Evolutionary conservation across 176 grass and related monocot genomes (phyloP).

Genomic region (Triticum urartu): DNA sequence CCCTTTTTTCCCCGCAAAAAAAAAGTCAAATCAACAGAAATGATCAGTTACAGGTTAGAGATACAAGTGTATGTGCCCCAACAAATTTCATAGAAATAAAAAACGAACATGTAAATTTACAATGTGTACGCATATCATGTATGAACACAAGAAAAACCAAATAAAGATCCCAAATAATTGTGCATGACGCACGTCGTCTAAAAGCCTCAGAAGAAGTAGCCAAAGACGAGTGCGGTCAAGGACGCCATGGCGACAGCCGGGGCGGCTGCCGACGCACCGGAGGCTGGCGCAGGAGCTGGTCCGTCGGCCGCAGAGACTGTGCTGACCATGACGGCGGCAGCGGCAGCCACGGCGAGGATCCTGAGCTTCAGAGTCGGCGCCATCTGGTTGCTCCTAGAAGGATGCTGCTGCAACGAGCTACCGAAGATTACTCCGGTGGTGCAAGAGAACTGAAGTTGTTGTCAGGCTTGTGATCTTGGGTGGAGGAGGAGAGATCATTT

Average conservation of each 20-base stretch:
- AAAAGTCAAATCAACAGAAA: background rate
- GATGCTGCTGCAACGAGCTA: background rate
- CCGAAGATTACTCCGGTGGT: background rate
- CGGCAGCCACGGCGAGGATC: conserved; percentile 18
- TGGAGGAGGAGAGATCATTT: background rate
- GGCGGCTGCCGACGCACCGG: conserved; percentile 20
- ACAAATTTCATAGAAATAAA: background rate
- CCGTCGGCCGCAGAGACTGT: conserved; percentile 18
- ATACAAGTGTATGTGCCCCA: background rate
- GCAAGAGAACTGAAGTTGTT: background rate
- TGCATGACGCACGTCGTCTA: background rate
- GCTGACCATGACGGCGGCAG: background rate
- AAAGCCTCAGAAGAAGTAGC: conserved; percentile 33
- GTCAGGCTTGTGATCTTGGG: background rate
- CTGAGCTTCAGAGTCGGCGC: conserved; percentile 35
- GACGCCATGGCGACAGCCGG: conserved; percentile 36
- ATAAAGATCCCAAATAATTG: background rate
- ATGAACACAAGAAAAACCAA: background rate
- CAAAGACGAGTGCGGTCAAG: conserved; percentile 31
- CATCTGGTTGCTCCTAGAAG: conserved; percentile 1
- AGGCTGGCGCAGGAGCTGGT: conserved; percentile 32
- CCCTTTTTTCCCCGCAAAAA: too few relatives aligned
- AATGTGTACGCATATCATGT: background rate
- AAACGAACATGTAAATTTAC: background rate
- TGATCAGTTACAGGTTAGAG: background rate